A percentile compares a stretch with the other conserved stretches of the same genome.
phyloP scores from a whole-genome alignment of 192 early-diverging fungal species.

The Rhizoclosmatium sp. region DNA sequence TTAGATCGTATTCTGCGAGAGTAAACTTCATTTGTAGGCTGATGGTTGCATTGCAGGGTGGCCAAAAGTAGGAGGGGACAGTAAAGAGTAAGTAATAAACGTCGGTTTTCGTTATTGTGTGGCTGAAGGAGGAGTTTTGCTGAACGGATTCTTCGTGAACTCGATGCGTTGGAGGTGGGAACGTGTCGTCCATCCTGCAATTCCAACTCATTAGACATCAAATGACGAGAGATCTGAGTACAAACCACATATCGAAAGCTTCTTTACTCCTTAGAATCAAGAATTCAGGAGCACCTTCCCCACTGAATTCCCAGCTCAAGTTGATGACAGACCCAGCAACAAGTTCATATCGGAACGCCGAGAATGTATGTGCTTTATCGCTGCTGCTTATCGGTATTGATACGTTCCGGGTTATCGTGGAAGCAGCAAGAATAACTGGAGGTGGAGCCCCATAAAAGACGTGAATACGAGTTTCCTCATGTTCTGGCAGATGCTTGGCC shows the following conservation, averaged over 20 bases:
- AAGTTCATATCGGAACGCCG: neutral
- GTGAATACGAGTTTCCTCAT: neutral
- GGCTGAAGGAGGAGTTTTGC: neutral
- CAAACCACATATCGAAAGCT: neutral
- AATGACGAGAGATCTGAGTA: neutral
- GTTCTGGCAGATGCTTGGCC: neutral
- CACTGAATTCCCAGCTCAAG: neutral
- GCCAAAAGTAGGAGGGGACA: conserved; percentile 7
- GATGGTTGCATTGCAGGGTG: neutral
- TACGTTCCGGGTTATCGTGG: neutral
- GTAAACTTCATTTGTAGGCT: neutral
- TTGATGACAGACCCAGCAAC: neutral
- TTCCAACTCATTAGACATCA: neutral
- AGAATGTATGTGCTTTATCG: neutral
- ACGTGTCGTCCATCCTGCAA: neutral
- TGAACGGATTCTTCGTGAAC: neutral
- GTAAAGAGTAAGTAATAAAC: conserved; percentile 7
- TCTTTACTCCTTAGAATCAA: neutral
- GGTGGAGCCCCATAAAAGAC: neutral
- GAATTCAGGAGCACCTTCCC: neutral
- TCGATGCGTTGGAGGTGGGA: neutral
- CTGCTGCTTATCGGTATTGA: neutral
- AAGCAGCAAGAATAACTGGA: neutral
- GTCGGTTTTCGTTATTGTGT: neutral
- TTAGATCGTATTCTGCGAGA: neutral